Conservation (phyloP, 805 yeast species). For the Candida ulmi region DNA sequence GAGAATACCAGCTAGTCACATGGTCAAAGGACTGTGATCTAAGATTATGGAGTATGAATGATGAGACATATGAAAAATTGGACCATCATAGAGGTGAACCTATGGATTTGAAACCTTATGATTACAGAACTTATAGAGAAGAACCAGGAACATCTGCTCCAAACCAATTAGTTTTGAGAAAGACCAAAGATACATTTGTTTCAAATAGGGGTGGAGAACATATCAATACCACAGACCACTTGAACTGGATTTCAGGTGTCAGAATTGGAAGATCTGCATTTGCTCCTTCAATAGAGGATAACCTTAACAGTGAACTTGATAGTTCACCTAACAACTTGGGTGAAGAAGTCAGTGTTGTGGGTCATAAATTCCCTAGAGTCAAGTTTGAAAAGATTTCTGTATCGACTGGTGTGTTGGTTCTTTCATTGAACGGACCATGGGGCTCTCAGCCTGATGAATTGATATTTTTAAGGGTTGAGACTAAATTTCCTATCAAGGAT, state of each 20-base stretch:
- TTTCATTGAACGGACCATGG: constrained; percentile 84
- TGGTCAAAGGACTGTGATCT: constrained; percentile 91
- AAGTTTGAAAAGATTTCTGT: constrained; percentile 85
- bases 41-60: constrained; percentile 69
- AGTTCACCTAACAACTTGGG: constrained; percentile 63
- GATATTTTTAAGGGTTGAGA: constrained; percentile 63
- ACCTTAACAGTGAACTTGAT: constrained; percentile 31
- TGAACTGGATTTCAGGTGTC: constrained; percentile 93
- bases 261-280: constrained; percentile 40
- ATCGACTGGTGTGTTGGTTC: constrained; percentile 70
- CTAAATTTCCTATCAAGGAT: constrained; percentile 55
- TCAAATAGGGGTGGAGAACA: constrained; percentile 34
- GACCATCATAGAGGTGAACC: constrained; percentile 34
- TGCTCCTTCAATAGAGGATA: constrained; percentile 20
- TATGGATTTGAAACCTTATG: constrained; percentile 32
- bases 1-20: constrained; percentile 87
- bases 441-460: constrained; percentile 33
- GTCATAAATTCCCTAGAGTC: constrained; percentile 83
- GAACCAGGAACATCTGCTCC: constrained; percentile 36
- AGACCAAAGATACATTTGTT: constrained; percentile 34
- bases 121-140: constrained; percentile 42
- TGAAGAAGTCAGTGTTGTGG: constrained; percentile 85
- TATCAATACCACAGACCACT: constrained; percentile 49
- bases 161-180: constrained; percentile 29
- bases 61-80: constrained; percentile 41